Evolutionary conservation across 495 filamentous ascomycete genomes (phyloP), one percentile per base, ranked within the genome.

Genomic region (Gamarada debralockiae): DNA sequence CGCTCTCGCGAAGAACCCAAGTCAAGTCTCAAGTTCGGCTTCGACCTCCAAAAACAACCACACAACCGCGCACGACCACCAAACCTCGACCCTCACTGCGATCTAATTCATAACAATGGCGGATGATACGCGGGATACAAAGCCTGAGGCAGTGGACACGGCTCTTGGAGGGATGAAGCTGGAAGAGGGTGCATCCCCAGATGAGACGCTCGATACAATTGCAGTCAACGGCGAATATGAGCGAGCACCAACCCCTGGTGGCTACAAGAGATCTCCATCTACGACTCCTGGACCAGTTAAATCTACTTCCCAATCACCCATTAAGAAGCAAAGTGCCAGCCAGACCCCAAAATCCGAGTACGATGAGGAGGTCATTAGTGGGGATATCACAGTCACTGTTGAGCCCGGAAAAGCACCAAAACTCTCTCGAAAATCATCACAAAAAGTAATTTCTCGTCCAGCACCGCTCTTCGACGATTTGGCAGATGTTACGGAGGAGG

Each of bases 401-500:
- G 82, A 87, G 67, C 76, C 80, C 13, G 84, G 81, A 22, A 79
- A 88, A 57, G 76, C 80, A 17, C 82, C 83, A 15, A 95, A 91
- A 67, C 72, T 90, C 38, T 75, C 84, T 38, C 85, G 89, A 44
- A 91, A 83, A 65, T 67, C 82, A 13, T 88, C 87, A 25, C 83
- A 87, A 54, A 95, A 90, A 65, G 65, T 82, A 48, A 65, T 76
- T 29, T 58, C 76, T 46, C 76, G 78, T 44, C 73, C 82, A 21
- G 80, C 84, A 36, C 74, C 70, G 37, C 71, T 96, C 1, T 93
- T 84, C 69, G 65, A 74, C 53, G 71, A 92, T 63, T 68, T 90
- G 17, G 81, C 83, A 12, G 83, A 92, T 65, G 84, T 80, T 58
- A 95, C 89, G 6, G 72, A 70, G 7, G 89, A 95, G 50, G 86